phyloP scores from a whole-genome alignment of 352 stramenopile species.

The Blastocystis sp. region DNA sequence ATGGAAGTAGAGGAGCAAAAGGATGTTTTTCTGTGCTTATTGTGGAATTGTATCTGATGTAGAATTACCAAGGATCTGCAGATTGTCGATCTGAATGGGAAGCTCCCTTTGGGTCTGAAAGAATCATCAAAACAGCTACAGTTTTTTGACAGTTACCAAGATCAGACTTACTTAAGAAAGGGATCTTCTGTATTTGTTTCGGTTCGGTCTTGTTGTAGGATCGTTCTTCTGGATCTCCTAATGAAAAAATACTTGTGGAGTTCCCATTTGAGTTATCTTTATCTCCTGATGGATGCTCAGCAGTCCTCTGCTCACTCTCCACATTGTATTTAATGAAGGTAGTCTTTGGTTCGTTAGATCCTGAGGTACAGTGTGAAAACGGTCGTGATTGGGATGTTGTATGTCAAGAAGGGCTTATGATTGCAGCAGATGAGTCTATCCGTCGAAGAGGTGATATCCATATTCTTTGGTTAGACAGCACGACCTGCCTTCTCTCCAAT shows the following conservation, averaged over 20 bases:
- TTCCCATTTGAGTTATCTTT: conserved; percentile 16
- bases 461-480: not conserved
- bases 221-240: too few species aligned
- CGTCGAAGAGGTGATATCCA: not conserved
- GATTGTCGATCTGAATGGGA: not conserved
- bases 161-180: not conserved
- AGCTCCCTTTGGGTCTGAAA: not conserved
- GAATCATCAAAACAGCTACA: not conserved
- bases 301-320: not conserved
- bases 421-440: not conserved
- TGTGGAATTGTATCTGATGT: not conserved
- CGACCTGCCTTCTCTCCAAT: not conserved
- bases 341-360: not conserved
- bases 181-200: too few species aligned
- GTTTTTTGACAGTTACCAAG: not conserved
- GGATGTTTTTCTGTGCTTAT: not conserved
- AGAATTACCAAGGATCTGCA: not conserved
- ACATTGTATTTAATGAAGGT: not conserved
- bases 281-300: not conserved
- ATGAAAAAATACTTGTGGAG: not conserved
- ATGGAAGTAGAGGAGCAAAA: not conserved
- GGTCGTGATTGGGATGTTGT: not conserved
- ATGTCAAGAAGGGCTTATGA: not conserved
- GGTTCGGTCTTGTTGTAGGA: too few species aligned
- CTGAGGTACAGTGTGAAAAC: not conserved